These are phyloP conservation scores for Eucalyptus virginea DNA, from an alignment of 345 rosid species.

Conservation along the genomic window DNA sequence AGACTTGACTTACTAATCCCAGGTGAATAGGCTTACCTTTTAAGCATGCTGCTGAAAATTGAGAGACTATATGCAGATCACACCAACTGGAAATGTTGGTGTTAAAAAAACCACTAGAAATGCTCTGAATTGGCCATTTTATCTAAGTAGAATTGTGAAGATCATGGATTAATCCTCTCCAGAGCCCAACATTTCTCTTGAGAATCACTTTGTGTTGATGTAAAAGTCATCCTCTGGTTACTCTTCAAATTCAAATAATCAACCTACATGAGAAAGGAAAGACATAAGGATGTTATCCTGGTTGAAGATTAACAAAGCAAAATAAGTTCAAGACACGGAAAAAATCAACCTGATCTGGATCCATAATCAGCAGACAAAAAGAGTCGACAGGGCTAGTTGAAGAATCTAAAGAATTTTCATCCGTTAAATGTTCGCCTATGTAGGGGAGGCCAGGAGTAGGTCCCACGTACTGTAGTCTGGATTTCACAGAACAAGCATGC, in stretches of 20 bases:
- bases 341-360: constrained; percentile 65
- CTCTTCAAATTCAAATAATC: constrained; percentile 89
- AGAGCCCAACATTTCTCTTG: constrained; percentile 56
- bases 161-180: constrained; percentile 47
- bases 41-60: not conserved
- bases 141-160: not conserved
- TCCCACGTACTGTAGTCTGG: constrained; percentile 53
- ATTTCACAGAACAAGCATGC: constrained; percentile 59
- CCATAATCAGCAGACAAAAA: constrained; percentile 60
- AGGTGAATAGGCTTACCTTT: not conserved
- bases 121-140: not conserved
- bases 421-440: constrained; percentile 20
- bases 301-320: not conserved
- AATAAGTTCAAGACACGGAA: not conserved
- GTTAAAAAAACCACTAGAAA: not conserved
- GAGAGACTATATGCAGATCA: not conserved
- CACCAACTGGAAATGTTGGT: not conserved
- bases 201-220: constrained; percentile 14
- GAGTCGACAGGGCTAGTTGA: constrained; percentile 51
- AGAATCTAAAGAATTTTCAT: constrained; percentile 37
- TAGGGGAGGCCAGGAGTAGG: constrained; percentile 56
- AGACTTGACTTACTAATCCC: not conserved
- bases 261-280: constrained; percentile 29
- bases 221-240: constrained; percentile 47
- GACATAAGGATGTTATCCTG: not conserved